Conservation (phyloP, 768 basidiomycete genomes). For the Xerocomellus intermedius region DNA sequence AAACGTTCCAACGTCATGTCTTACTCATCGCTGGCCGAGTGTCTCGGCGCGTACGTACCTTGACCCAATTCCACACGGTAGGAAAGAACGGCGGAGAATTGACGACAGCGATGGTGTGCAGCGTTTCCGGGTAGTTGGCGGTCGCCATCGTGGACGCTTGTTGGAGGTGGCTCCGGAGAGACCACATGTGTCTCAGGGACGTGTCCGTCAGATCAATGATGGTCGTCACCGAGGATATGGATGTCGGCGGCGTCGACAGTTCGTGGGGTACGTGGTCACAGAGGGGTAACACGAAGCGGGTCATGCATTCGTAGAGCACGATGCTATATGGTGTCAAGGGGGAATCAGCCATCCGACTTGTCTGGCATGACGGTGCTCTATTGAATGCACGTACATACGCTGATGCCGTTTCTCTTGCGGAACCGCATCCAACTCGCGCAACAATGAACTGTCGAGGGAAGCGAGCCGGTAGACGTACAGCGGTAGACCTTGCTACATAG, state of each 20-base stretch:
- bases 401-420: conserved; percentile 57
- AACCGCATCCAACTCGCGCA: conserved; percentile 59
- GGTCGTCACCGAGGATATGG: conserved; percentile 57
- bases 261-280: conserved; percentile 60
- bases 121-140: conserved; percentile 80
- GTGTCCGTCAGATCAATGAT: conserved; percentile 74
- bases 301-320: conserved; percentile 65
- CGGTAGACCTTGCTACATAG: conserved; percentile 58
- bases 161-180: conserved; percentile 66
- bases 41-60: conserved; percentile 43
- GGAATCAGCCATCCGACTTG: neutral
- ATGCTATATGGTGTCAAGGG: conserved; percentile 40
- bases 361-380: neutral
- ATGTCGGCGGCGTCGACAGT: conserved; percentile 55
- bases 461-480: conserved; percentile 75
- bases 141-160: conserved; percentile 74
- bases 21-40: no score
- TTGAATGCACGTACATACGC: conserved; percentile 56
- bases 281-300: conserved; percentile 59
- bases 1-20: neutral
- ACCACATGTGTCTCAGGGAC: conserved; percentile 66
- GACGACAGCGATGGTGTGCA: conserved; percentile 64
- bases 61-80: conserved; percentile 83
- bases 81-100: conserved; percentile 84
- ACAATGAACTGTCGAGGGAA: conserved; percentile 49